Percentiles rank a stretch among this genome's conserved stretches.
phyloP scores from a whole-genome alignment of 306 rosid genomes.

The Corylus heterophylla region DNA sequence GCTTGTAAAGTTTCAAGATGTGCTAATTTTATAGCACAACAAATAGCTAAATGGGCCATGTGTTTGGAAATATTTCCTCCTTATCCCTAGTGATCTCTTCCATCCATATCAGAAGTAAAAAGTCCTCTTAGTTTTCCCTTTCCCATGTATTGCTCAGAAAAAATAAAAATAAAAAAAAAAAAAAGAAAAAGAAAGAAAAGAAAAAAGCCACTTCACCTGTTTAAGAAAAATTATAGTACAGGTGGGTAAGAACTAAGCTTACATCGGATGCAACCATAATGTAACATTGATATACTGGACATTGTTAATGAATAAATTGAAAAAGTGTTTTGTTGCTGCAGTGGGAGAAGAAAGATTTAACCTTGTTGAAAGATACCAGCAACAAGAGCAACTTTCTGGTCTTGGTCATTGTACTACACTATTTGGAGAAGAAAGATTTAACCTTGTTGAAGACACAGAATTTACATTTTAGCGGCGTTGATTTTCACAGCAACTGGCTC shows the following conservation, averaged over 20 bases:
- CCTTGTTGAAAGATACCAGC: not conserved
- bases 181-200: too few species aligned
- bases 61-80: too few species aligned
- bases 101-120: too few species aligned
- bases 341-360: not conserved
- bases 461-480: conserved; percentile 19
- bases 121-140: too few species aligned
- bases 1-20: too few species aligned
- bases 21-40: too few species aligned
- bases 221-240: not conserved
- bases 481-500: conserved; percentile 42
- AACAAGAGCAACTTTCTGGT: not conserved
- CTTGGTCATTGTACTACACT: not conserved
- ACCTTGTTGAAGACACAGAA: not conserved
- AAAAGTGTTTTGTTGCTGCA: not conserved
- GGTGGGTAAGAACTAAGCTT: not conserved
- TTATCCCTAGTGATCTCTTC: too few species aligned
- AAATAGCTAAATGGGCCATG: too few species aligned
- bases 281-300: not conserved
- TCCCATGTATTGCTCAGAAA: too few species aligned
- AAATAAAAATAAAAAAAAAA: too few species aligned
- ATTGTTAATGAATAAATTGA: not conserved
- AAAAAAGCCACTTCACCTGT: not conserved
- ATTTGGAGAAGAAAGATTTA: not conserved
- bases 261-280: not conserved